Percentiles rank a stretch among this genome's conserved stretches.
Conservation (phyloP, 1,139 yeast species). For the Wickerhamomyces sp. region DNA sequence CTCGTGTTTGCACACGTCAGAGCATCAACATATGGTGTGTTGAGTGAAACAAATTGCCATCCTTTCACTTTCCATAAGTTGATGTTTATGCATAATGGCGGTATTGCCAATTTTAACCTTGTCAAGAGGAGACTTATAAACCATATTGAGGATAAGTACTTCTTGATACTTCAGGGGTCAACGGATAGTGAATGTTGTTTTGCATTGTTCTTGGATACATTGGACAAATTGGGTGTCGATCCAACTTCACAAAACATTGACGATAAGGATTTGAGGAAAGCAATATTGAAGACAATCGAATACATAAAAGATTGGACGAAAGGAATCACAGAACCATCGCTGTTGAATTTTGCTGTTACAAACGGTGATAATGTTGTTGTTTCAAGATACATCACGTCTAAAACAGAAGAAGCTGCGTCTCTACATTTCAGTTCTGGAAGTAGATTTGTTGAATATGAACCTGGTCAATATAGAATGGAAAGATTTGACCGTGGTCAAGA, state of each 20-base stretch:
- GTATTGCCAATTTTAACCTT: conserved; percentile 64
- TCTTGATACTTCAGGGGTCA: conserved; percentile 79
- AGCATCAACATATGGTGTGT: conserved; percentile 92
- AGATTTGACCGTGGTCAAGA: conserved; percentile 88
- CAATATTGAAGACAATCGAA: conserved; percentile 69
- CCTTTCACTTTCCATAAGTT: conserved; percentile 83
- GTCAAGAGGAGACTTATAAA: conserved; percentile 71
- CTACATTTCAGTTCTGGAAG: conserved; percentile 93
- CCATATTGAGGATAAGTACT: conserved; percentile 75
- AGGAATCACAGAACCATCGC: conserved; percentile 72
- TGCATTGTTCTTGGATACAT: conserved; percentile 77
- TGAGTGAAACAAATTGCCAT: conserved; percentile 93
- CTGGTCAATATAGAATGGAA: conserved; percentile 91
- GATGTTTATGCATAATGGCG: conserved; percentile 98
- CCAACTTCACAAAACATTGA: conserved; percentile 52
- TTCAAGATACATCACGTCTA: conserved; percentile 82
- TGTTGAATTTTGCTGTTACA: conserved; percentile 89
- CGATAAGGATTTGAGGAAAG: conserved; percentile 57
- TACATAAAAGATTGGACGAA: conserved; percentile 65
- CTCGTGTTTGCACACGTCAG: conserved; percentile 93
- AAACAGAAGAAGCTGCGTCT: conserved; percentile 93
- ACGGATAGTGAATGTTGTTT: conserved; percentile 96
- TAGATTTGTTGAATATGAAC: conserved; percentile 80
- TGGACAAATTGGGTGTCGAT: conserved; percentile 70
- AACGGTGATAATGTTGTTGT: conserved; percentile 90